These are phyloP conservation scores for Cryphonectria naterciae DNA, from an alignment of 2,329 filamentous ascomycete genomes.

Conservation along the genomic window DNA sequence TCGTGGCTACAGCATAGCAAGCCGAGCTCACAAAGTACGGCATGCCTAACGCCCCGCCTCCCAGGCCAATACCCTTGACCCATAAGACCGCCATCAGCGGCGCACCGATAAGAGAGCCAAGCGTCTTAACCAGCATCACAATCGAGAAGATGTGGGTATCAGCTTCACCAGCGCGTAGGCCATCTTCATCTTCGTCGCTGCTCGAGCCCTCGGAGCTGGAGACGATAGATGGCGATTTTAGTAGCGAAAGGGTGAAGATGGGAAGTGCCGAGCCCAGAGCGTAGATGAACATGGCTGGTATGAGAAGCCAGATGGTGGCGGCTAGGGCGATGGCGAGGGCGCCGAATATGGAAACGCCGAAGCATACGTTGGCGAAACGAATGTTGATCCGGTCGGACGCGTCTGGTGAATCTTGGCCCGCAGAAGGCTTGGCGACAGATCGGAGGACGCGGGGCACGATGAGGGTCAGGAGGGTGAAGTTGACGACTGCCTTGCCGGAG, in stretches of 20 bases:
- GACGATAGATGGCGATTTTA: conserved; percentile 49
- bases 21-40: conserved; percentile 47
- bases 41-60: conserved; percentile 41
- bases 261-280: conserved; percentile 54
- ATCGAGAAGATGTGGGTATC: conserved; percentile 52
- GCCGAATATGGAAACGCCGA: conserved; percentile 45
- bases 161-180: conserved; percentile 31
- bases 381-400: conserved; percentile 38
- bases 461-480: conserved; percentile 49
- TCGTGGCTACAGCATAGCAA: conserved; percentile 42
- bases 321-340: conserved; percentile 49
- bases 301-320: conserved; percentile 43
- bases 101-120: conserved; percentile 52
- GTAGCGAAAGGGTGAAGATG: conserved; percentile 53
- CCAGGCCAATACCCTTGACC: conserved; percentile 48
- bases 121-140: conserved; percentile 55
- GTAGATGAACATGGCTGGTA: conserved; percentile 50
- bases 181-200: conserved; percentile 17
- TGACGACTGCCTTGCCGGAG: conserved; percentile 52
- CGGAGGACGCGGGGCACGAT: conserved; percentile 46
- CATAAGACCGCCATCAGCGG: conserved; percentile 52
- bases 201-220: conserved; percentile 22
- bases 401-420: conserved; percentile 31
- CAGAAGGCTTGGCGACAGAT: conserved; percentile 12
- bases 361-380: conserved; percentile 42